A percentile compares a stretch with the other conserved stretches of the same genome.
Conservation (phyloP, 2,329 filamentous ascomycete genomes). For the Cercospora berteroae region DNA sequence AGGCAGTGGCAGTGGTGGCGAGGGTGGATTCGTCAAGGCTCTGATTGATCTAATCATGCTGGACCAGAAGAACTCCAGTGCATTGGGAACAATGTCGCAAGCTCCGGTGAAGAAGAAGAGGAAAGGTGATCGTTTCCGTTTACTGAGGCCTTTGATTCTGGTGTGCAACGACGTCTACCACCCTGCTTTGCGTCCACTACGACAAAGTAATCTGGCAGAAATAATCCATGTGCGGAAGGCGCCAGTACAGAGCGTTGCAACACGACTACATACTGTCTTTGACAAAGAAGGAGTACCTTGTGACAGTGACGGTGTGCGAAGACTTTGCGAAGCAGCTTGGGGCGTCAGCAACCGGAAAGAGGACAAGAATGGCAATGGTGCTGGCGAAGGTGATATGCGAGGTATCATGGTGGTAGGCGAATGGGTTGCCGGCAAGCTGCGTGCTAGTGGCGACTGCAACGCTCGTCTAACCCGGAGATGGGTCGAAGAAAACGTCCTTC, state of each 20-base stretch:
- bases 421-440: slow-evolving; percentile 75
- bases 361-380: slow-evolving; percentile 51
- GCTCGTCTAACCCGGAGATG: slow-evolving; percentile 67
- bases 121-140: slow-evolving; percentile 81
- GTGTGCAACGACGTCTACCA: slow-evolving; percentile 99
- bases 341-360: slow-evolving; percentile 72
- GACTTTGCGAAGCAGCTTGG: slow-evolving; percentile 80
- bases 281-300: slow-evolving; percentile 83
- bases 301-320: slow-evolving; percentile 83
- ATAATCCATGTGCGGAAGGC: slow-evolving; percentile 90
- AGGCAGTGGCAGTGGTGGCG: slow-evolving; percentile 69
- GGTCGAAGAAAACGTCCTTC: slow-evolving; percentile 70
- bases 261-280: slow-evolving; percentile 78
- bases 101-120: slow-evolving; percentile 51
- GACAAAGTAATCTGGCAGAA: slow-evolving; percentile 82
- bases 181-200: slow-evolving; percentile 77
- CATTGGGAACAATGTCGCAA: slow-evolving; percentile 38
- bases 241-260: slow-evolving; percentile 78
- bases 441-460: slow-evolving; percentile 42
- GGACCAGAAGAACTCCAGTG: slow-evolving; percentile 74
- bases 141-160: slow-evolving; percentile 83
- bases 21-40: slow-evolving; percentile 93
- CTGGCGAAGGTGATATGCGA: slow-evolving; percentile 71
- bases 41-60: slow-evolving; percentile 83
- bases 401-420: slow-evolving; percentile 84